A percentile compares a stretch with the other conserved stretches of the same genome.
These are phyloP conservation scores for Westerdykella ornata DNA, from an alignment of 2,329 filamentous ascomycete species.

Conservation along the genomic window DNA sequence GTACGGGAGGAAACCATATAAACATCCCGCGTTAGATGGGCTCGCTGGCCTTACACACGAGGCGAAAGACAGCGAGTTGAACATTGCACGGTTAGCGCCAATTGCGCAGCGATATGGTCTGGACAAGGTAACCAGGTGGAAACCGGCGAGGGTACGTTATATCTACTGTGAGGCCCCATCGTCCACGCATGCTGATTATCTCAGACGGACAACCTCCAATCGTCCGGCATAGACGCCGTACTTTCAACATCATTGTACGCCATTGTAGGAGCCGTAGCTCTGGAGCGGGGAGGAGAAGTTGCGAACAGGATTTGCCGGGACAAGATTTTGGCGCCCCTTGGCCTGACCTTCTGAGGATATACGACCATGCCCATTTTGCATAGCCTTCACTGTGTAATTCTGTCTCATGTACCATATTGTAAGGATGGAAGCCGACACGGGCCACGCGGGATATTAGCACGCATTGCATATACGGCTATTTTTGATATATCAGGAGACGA, in stretches of 20 bases:
- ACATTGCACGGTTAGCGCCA: conserved; percentile 58
- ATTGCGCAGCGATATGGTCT: conserved; percentile 67
- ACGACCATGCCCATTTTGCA: background rate
- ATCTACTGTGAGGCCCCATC: background rate
- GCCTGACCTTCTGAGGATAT: conserved; percentile 23
- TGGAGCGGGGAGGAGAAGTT: conserved; percentile 75
- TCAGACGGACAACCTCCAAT: conserved; percentile 59
- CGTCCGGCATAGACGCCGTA: conserved; percentile 69
- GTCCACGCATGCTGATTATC: conserved; percentile 4
- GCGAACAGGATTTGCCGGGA: conserved; percentile 71
- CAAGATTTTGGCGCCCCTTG: conserved; percentile 56
- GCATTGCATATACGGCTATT: background rate
- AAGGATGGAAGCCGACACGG: background rate
- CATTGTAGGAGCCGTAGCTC: conserved; percentile 79
- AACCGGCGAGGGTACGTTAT: conserved; percentile 65
- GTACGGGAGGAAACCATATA: conserved; percentile 56
- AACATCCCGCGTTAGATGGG: conserved; percentile 63
- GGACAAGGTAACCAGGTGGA: conserved; percentile 75
- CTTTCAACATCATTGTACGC: conserved; percentile 73
- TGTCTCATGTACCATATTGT: conserved; percentile 1
- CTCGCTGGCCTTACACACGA: conserved; percentile 62
- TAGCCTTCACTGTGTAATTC: background rate
- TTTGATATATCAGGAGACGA: no score
- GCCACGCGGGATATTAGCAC: background rate
- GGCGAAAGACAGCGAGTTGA: conserved; percentile 56